Percentiles rank a stretch among this genome's conserved stretches.
phyloP scores from a whole-genome alignment of 352 stramenopile species.

The Thalassiosira allenii region DNA sequence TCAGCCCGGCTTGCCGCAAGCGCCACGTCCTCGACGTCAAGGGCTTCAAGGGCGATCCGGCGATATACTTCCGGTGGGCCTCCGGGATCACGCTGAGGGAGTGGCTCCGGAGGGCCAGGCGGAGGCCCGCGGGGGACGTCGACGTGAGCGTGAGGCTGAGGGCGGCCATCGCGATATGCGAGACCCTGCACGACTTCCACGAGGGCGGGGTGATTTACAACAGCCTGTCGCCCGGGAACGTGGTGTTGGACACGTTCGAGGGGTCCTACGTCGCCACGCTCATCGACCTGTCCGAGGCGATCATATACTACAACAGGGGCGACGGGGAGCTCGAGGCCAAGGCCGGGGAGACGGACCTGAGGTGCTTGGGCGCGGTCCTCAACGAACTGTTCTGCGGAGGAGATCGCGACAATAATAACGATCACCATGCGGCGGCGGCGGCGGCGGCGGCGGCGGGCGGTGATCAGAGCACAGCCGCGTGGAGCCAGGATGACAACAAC shows the following conservation, averaged over 20 bases:
- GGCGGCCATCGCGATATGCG: conserved; percentile 43
- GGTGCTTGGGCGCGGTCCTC: conserved; percentile 4
- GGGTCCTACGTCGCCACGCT: conserved; percentile 54
- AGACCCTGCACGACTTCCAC: conserved; percentile 53
- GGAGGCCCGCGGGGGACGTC: background rate
- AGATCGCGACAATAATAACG: background rate
- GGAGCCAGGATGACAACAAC: background rate
- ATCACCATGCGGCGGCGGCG: background rate
- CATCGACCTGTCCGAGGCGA: conserved; percentile 33
- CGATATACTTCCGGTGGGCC: conserved; percentile 25
- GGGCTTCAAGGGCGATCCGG: conserved; percentile 27
- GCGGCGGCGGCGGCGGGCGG: background rate
- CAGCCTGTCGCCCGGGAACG: conserved; percentile 40
- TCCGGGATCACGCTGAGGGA: conserved; percentile 37
- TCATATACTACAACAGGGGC: background rate
- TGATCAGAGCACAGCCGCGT: background rate
- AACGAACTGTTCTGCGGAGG: conserved; percentile 15
- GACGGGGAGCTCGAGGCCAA: background rate
- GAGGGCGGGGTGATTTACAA: conserved; percentile 43
- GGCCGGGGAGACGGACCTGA: conserved; percentile 2
- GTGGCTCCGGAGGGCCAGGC: conserved; percentile 29
- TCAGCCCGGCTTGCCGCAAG: conserved; percentile 4
- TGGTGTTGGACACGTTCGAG: conserved; percentile 33
- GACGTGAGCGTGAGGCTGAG: conserved; percentile 25
- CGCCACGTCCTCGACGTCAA: conserved; percentile 21